Evolutionary conservation across 345 rosid species (phyloP).

Genomic region (Euphorbia peplus): DNA sequence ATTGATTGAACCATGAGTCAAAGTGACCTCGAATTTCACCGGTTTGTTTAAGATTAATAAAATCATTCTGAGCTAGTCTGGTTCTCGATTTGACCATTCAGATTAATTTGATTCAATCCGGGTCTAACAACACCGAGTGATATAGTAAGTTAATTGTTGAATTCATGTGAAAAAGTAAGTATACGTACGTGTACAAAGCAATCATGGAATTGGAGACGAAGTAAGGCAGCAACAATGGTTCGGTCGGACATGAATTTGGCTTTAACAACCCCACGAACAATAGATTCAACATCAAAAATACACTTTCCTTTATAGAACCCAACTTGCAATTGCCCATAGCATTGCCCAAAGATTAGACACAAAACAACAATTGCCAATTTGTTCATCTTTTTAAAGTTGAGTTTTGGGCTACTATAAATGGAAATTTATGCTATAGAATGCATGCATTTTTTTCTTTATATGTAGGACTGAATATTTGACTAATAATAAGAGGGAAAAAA

Average conservation of each 20-base stretch:
- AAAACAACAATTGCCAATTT: slow-evolving; percentile 18
- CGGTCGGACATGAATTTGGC: background rate
- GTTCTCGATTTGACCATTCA: too few species aligned
- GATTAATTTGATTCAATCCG: too few species aligned
- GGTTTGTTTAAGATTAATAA: too few species aligned
- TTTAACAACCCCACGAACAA: slow-evolving; percentile 24
- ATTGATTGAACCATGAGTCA: too few species aligned
- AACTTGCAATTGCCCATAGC: slow-evolving; percentile 30
- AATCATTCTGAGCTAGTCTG: too few species aligned
- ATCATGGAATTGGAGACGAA: slow-evolving; percentile 53
- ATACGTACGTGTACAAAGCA: slow-evolving; percentile 45
- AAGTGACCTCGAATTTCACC: too few species aligned
- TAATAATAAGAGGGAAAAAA: too few species aligned
- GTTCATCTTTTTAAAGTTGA: slow-evolving; percentile 7
- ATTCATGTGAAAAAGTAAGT: too few species aligned
- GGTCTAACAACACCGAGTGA: too few species aligned
- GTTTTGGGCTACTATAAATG: background rate
- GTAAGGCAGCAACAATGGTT: slow-evolving; percentile 38
- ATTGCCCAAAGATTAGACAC: slow-evolving; percentile 23
- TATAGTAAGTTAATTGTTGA: too few species aligned
- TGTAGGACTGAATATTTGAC: background rate
- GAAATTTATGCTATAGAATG: background rate
- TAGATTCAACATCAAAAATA: slow-evolving; percentile 32
- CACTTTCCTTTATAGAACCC: slow-evolving; percentile 40
- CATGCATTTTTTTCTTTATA: background rate